Conservation (phyloP, 2,329 filamentous ascomycete genomes). For the Hysterium pulicare region DNA sequence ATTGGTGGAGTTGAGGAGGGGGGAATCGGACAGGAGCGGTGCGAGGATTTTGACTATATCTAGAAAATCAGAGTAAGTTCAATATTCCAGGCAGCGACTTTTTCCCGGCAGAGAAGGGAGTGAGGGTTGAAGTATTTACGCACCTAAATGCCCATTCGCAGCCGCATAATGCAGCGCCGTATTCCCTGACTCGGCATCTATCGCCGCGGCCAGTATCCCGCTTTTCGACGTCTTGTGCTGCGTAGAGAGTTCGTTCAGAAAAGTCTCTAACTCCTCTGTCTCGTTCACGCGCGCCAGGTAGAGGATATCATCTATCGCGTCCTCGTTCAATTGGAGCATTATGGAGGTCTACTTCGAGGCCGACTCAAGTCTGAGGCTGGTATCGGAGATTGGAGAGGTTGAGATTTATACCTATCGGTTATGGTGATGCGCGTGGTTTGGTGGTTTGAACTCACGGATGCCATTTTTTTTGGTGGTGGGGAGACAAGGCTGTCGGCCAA, state of each 20-base stretch:
- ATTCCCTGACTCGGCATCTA: slow-evolving; percentile 74
- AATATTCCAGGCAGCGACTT: no score
- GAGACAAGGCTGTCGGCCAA: no score
- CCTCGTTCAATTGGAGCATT: slow-evolving; percentile 56
- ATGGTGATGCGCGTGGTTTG: no score
- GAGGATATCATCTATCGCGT: slow-evolving; percentile 86
- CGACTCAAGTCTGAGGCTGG: no score
- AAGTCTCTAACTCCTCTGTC: slow-evolving; percentile 60
- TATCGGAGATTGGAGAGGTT: no score
- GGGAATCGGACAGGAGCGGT: slow-evolving; percentile 26
- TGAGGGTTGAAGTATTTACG: no score
- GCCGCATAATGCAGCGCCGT: slow-evolving; percentile 84
- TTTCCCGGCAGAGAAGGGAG: no score
- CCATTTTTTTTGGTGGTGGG: no score
- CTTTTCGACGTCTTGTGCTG: slow-evolving; percentile 61
- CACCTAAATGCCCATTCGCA: slow-evolving; percentile 83
- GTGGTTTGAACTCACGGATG: no score
- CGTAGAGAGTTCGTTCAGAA: slow-evolving; percentile 58
- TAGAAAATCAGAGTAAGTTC: slow-evolving; percentile 21
- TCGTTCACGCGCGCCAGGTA: slow-evolving; percentile 83
- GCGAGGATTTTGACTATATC: slow-evolving; percentile 30
- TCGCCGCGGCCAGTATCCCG: slow-evolving; percentile 62
- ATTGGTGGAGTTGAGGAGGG: slow-evolving; percentile 68
- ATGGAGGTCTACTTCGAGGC: no score
- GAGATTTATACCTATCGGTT: no score